These are phyloP conservation scores for Gynandropsis gynandra DNA, from an alignment of 345 rosid species.

Conservation along the genomic window DNA sequence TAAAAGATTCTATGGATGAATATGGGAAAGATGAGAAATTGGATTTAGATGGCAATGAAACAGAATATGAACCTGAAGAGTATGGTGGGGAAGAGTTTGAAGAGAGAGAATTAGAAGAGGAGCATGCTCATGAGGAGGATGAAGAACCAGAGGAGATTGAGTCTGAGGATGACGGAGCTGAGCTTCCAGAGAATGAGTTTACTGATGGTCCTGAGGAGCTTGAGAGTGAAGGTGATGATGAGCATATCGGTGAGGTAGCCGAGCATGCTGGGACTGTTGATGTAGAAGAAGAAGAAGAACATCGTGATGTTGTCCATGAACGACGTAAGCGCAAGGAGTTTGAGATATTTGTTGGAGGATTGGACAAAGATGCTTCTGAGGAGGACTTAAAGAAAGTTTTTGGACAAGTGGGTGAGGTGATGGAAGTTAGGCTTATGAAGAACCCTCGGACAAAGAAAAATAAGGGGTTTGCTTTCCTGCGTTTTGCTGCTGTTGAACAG, in stretches of 20 bases:
- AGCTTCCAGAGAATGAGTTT: slow-evolving; percentile 51
- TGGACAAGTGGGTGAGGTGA: slow-evolving; percentile 70
- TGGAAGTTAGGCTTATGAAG: slow-evolving; percentile 85
- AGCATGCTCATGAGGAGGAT: slow-evolving; percentile 46
- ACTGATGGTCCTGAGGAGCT: slow-evolving; percentile 52
- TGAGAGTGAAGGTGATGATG: slow-evolving; percentile 54
- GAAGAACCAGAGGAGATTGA: slow-evolving; percentile 51
- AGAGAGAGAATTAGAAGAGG: slow-evolving; percentile 68
- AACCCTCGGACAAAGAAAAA: slow-evolving; percentile 86
- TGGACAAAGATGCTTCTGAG: slow-evolving; percentile 82
- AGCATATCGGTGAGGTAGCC: slow-evolving; percentile 38
- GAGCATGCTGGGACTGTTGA: slow-evolving; percentile 46
- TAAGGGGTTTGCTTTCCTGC: slow-evolving; percentile 94
- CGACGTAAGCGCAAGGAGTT: slow-evolving; percentile 94
- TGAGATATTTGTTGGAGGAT: slow-evolving; percentile 89
- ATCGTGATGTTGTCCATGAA: slow-evolving; percentile 65
- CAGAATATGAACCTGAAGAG: slow-evolving; percentile 60
- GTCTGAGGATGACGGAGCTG: slow-evolving; percentile 59
- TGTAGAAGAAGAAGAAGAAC: slow-evolving; percentile 48
- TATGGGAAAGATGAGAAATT: slow-evolving; percentile 67
- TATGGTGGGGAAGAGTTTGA: slow-evolving; percentile 57
- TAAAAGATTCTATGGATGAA: slow-evolving; percentile 56
- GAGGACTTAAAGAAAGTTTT: slow-evolving; percentile 79
- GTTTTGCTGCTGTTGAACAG: slow-evolving; percentile 86
- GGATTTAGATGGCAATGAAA: slow-evolving; percentile 78